Base-by-base conservation (phyloP, 768 basidiomycete genomes). In the Megacollybia marginata region DNA sequence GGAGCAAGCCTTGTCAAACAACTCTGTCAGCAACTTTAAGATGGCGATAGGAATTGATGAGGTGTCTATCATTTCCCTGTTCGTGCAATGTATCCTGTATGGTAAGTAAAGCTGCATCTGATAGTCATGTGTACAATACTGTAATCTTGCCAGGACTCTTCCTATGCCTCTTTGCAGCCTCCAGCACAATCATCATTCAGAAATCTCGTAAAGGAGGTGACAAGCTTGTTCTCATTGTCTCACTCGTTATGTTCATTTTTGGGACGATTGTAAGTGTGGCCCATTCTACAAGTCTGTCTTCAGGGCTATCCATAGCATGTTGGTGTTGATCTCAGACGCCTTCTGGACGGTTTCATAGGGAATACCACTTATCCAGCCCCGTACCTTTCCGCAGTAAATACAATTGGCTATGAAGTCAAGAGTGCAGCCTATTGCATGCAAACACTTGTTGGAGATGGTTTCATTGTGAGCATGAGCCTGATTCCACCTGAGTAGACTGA, bases 241-340 rank as follows among this genome's bases (percentile, higher is more conserved):
- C 50, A 15, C 2, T 44, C 13, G 40, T 44, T 44, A 54, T 51
- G 49, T 54, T 54, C 49, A 16, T 47, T n/a, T 10, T 48, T 28
- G 46, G 49, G 15, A 51, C 50, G 3, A 34, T 54, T 40, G 53
- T 51, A 42, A 36, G 50, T 32, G 15, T 15, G 46, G 32, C 6
- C 5, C 18, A 40, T 33, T 43, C 31, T 49, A 1, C 34, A 40
- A 10, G 42, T 36, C 16, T 43, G 2, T 33, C 19, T 16, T 34
- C 32, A 2, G 28, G 18, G 5, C 28, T 12, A 8, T 38, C 12
- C n/a, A 16, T 31, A 48, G 47, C 47, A 48, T 48, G 18, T 48
- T 10, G 47, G 15, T 10, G 36, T 19, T 19, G 40, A 48, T 28
- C 40, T 15, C 23, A 48, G 20, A 11, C 47, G 47, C 15, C 35